These are phyloP conservation scores for Immersiella caudata DNA, from an alignment of 495 filamentous ascomycete species.

Conservation along the genomic window DNA sequence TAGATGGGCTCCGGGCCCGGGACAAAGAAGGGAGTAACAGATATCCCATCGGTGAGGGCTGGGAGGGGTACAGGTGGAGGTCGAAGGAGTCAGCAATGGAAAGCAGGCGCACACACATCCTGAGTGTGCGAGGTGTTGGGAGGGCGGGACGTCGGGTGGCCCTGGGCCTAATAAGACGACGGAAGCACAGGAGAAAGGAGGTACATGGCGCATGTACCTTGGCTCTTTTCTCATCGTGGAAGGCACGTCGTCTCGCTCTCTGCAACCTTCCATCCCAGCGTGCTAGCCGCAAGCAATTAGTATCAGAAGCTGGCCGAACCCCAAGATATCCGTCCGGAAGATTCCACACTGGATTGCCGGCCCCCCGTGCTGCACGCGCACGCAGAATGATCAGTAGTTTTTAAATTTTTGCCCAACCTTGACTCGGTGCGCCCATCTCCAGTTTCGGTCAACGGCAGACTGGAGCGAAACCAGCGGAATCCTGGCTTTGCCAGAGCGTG, in stretches of 20 bases:
- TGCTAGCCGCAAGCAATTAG: not conserved
- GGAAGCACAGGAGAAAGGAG: not conserved
- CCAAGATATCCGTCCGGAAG: not conserved
- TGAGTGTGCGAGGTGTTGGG: conserved; percentile 13
- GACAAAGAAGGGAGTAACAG: conserved; percentile 9
- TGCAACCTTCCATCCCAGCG: not conserved
- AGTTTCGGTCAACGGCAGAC: conserved; percentile 18
- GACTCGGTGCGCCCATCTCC: conserved; percentile 22
- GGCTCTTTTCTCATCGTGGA: not conserved
- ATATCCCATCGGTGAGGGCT: conserved; percentile 18
- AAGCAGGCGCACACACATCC: conserved; percentile 14
- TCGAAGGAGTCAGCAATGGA: conserved; percentile 16
- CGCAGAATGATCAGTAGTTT: not conserved
- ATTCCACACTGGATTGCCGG: not conserved
- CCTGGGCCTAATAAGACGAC: conserved; percentile 14
- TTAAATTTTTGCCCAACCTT: conserved; percentile 20
- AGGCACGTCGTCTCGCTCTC: conserved; percentile 1
- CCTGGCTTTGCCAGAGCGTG: conserved; percentile 9
- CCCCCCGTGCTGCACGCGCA: not conserved
- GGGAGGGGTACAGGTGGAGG: conserved; percentile 11
- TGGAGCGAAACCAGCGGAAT: conserved; percentile 21
- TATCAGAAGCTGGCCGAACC: not conserved
- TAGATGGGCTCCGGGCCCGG: not conserved
- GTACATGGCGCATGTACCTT: conserved; percentile 12
- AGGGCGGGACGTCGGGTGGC: conserved; percentile 23